Evolutionary conservation across 768 basidiomycete species (phyloP), one percentile per base, ranked within the genome.

Genomic region (Mrakia gelida): DNA sequence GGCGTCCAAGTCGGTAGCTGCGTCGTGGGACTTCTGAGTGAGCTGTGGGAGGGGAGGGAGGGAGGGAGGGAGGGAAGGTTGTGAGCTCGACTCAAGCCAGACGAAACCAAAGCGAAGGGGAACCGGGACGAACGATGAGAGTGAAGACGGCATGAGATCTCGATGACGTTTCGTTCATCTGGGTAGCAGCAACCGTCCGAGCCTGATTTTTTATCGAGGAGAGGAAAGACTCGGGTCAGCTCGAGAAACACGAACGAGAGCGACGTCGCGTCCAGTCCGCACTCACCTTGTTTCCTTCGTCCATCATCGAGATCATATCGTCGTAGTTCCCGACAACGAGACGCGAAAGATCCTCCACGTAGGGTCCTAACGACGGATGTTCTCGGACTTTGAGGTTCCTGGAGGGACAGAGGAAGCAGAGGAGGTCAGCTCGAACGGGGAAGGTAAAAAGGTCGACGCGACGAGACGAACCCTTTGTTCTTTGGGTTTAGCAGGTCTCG

Each of bases 141-240:
- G 97, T 98, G 84, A 99, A 99, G 54, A 99, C 96, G 2, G 96
- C 95, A 87, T 99, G 97, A 21, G 95, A 97, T 83, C 97, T 92
- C 18, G 95, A 97, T 11, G 94, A 96, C 89, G 95, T 97, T 86
- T 98, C 97, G 86, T 99, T 99, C 97, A 99, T 99, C 85, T 97
- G 95, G 30, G 97, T 99, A 34, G 97, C 95, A 30, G 97, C 97
- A 32, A 99, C 96, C 21, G 97, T 98, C 71, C 97, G 88, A 73
- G 97, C 95, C 84, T 85, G 79, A 21, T 26, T 0, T 6, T 11
- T 10, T 11, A 11, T 10, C 45, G 5, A 32, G 34, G 32, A 54
- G 2, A 49, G 65, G 16, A 7, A 16, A 4, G 49, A 16, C 2
- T 3, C 49, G n/a, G n/a, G 49, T 52, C 49, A 52, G 49, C 49